Evolutionary conservation across 345 rosid genomes (phyloP).

Genomic region (Salix dunnii): DNA sequence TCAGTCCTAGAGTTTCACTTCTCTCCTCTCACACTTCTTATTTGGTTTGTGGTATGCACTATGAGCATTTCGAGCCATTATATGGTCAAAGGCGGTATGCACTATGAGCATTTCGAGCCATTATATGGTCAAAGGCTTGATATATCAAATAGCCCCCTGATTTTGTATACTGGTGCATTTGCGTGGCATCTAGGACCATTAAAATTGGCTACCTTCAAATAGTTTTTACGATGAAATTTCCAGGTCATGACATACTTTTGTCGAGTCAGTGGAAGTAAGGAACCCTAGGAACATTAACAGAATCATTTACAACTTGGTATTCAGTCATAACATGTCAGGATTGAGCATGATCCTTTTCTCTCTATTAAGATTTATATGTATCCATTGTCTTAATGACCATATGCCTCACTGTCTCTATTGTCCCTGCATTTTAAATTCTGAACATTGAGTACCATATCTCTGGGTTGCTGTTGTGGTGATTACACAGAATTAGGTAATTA

Average conservation of each 20-base stretch:
- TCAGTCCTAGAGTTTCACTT: background rate
- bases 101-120: background rate
- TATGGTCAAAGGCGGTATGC: background rate
- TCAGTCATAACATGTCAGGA: background rate
- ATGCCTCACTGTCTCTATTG: background rate
- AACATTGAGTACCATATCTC: background rate
- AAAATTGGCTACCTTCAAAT: background rate
- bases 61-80: background rate
- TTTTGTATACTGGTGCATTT: background rate
- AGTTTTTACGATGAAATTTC: background rate
- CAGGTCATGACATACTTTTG: background rate
- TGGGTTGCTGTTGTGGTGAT: background rate
- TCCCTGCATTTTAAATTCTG: background rate
- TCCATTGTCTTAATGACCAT: no score
- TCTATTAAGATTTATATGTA: background rate
- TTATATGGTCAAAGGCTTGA: background rate
- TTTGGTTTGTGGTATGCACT: background rate
- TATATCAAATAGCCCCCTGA: background rate
- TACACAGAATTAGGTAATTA: background rate
- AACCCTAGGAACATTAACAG: background rate
- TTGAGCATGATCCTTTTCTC: background rate
- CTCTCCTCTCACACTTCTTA: background rate
- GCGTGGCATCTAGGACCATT: background rate
- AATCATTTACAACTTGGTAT: background rate
- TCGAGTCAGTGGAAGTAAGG: background rate